Base-by-base conservation (phyloP, 192 early-diverging fungal genomes). In the Phycomyces blakesleeanus region DNA sequence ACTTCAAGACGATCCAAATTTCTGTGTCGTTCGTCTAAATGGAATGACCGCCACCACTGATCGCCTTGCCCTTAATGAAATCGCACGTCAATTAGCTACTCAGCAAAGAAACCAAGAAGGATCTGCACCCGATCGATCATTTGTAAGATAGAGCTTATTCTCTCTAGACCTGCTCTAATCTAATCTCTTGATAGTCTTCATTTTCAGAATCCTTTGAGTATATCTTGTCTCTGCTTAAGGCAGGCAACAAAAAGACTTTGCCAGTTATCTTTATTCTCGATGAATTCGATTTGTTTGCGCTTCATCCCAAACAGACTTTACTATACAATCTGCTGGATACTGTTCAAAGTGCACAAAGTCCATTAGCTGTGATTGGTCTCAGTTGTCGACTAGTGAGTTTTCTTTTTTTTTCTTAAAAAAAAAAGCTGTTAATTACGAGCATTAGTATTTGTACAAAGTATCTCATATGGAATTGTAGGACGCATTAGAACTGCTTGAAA, bases 321-420 rank as follows among this genome's bases (percentile, higher is more conserved):
- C 76, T 99, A 6, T 98, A 99, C 67, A 98, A 94, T 60, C 73
- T 99, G 22, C 93, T 99, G 76, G 96, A 98, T 67, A 81, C 91
- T 42, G 86, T 87, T 14, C 92, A 94, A 73, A 91, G 83, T 66
- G 83, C 86, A 58, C 85, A 89, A 58, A 90, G 83, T 44, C 92
- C 93, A 0, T 81, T 99, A 52, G 88, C 87, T 6, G 92, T 98
- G 3, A 75, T 99, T 55, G 97, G 94, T 4, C 42, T 94, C 0
- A 93, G 93, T 0, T 83, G 85, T 41, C 81, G 94, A 11, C 67
- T 91, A 58, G 84, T 84, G 75, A 54, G 67, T 12, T 57, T n/a
- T n/a, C n/a, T n/a, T n/a, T n/a, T n/a, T n/a, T n/a, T n/a, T n/a
- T n/a, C n/a, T n/a, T n/a, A n/a, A n/a, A n/a, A n/a, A n/a, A n/a